These are phyloP conservation scores for Dioscorea cayenensis DNA, from an alignment of 116 monocot genomes.

Conservation along the genomic window DNA sequence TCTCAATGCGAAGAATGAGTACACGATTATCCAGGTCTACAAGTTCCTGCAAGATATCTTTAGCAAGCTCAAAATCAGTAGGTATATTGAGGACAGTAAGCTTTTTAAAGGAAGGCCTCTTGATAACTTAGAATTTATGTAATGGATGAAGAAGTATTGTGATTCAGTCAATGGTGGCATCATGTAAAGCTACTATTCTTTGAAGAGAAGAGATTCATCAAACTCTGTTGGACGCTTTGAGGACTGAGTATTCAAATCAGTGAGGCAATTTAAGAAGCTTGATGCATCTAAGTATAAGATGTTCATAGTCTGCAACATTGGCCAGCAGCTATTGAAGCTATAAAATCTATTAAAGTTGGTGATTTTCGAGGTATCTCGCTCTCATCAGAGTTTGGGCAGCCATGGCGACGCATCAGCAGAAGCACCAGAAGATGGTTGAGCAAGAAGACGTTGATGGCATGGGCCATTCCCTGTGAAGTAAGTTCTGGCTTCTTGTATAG, in stretches of 20 bases:
- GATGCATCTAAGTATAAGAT: no score
- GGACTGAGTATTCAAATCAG: no score
- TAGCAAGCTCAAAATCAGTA: conserved; percentile 94
- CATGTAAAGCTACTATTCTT: no score
- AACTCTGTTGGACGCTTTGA: no score
- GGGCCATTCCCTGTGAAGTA: conserved; percentile 90
- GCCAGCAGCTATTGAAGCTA: no score
- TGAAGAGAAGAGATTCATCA: no score
- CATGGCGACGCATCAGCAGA: conserved; percentile 57
- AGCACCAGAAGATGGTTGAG: conserved; percentile 39
- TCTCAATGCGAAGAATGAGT: conserved; percentile 94
- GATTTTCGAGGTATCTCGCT: no score
- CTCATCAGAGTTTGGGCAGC: conserved; percentile 5
- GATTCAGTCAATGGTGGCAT: conserved; percentile 65
- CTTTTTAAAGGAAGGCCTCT: conserved; percentile 89
- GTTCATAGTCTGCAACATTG: no score
- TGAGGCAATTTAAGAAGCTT: no score
- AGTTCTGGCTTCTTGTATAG: conserved; percentile 38
- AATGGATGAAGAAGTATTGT: conserved; percentile 94
- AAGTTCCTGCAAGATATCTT: conserved; percentile 98
- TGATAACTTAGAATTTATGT: conserved; percentile 96
- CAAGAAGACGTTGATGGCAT: conserved; percentile 47
- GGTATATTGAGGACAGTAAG: conserved; percentile 94
- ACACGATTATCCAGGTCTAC: conserved; percentile 99
- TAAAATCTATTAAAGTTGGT: no score